These are phyloP conservation scores for Globisporangium apiculatum DNA, from an alignment of 352 stramenopile genomes.

Conservation along the genomic window DNA sequence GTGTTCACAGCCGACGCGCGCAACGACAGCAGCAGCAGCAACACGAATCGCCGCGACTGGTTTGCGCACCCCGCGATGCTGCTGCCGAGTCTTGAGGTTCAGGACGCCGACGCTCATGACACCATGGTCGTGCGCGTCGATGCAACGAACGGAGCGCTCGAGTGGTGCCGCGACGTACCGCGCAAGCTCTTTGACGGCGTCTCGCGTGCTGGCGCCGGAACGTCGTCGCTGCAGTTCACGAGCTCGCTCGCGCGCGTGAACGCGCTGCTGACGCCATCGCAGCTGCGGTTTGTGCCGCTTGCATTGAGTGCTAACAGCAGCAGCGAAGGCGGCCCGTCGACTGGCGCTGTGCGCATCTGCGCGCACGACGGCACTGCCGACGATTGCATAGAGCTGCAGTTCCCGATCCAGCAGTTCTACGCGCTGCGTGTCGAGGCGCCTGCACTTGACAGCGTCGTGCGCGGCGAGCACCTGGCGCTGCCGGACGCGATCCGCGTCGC, in stretches of 20 bases:
- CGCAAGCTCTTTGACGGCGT: constrained; percentile 24
- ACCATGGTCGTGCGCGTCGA: constrained; percentile 25
- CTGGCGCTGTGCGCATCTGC: constrained; percentile 15
- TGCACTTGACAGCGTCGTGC: constrained; percentile 3
- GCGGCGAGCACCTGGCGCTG: constrained; percentile 14
- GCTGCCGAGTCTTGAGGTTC: constrained; percentile 23
- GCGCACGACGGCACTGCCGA: constrained; percentile 17
- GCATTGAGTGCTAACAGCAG: no score
- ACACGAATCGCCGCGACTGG: constrained; percentile 11
- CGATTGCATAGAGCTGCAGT: constrained; percentile 16
- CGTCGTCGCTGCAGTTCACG: constrained; percentile 12
- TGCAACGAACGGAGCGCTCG: constrained; percentile 19
- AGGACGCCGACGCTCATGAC: constrained; percentile 28
- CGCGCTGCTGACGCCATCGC: constrained; percentile 17
- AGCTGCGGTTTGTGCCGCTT: constrained; percentile 18
- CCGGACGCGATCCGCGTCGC: constrained; percentile 14
- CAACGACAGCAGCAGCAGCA: constrained; percentile 1
- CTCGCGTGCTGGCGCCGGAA: constrained; percentile 7
- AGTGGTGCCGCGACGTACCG: constrained; percentile 7
- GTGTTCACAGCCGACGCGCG: not conserved
- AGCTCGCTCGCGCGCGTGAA: constrained; percentile 24
- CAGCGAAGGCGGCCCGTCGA: not conserved
- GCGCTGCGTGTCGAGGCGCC: not conserved
- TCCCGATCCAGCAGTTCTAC: constrained; percentile 15
- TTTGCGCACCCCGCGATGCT: constrained; percentile 16